phyloP scores from a whole-genome alignment of 768 basidiomycete genomes.

The Filobasidium wieringae region DNA sequence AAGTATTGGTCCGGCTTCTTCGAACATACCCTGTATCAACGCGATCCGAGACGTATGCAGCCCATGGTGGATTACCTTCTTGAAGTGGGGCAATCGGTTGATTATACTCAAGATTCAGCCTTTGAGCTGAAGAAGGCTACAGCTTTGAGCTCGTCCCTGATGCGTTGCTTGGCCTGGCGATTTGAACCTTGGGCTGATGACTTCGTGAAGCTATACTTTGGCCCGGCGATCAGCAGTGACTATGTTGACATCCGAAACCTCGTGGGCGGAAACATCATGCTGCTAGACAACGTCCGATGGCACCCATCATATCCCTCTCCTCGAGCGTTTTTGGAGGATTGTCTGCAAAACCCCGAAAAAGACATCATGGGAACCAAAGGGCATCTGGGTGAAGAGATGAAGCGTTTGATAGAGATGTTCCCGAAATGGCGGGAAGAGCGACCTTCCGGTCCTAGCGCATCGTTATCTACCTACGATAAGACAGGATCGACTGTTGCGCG shows the following conservation, averaged over 20 bases:
- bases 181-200: slow-evolving; percentile 57
- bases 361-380: slow-evolving; percentile 66
- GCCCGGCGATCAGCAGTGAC: slow-evolving; percentile 59
- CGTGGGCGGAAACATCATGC: slow-evolving; percentile 57
- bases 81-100: slow-evolving; percentile 51
- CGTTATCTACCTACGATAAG: slow-evolving; percentile 82
- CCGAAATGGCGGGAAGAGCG: slow-evolving; percentile 62
- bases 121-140: slow-evolving; percentile 74
- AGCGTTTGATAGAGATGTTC: slow-evolving; percentile 50
- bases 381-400: slow-evolving; percentile 49
- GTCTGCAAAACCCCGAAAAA: slow-evolving; percentile 53
- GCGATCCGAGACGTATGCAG: slow-evolving; percentile 68
- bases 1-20: slow-evolving; percentile 29
- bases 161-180: slow-evolving; percentile 55
- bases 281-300: slow-evolving; percentile 57
- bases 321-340: slow-evolving; percentile 50
- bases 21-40: slow-evolving; percentile 59
- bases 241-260: slow-evolving; percentile 71
- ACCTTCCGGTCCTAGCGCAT: slow-evolving; percentile 72
- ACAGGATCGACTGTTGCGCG: slow-evolving; percentile 70
- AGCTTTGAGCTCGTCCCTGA: slow-evolving; percentile 53
- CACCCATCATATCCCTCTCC: slow-evolving; percentile 53
- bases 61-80: slow-evolving; percentile 66
- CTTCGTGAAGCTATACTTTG: slow-evolving; percentile 58
- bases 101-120: slow-evolving; percentile 73